Conservation (phyloP, 2,329 filamentous ascomycete genomes). For the Trichoderma lentiforme region DNA sequence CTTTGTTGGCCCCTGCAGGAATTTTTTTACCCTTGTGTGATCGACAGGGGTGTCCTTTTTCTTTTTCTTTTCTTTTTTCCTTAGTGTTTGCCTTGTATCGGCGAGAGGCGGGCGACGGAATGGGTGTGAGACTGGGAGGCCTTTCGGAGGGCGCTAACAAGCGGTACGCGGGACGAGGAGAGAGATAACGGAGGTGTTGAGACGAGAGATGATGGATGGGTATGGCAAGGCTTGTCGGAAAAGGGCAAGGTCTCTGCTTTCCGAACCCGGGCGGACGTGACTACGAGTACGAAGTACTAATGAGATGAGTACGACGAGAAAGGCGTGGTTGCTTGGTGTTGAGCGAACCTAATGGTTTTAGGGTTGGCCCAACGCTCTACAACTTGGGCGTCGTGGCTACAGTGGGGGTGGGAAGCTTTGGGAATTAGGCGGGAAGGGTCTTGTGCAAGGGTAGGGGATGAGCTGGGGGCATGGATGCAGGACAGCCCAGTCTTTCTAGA, state of each 20-base stretch:
- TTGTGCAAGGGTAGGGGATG: slow-evolving; percentile 6
- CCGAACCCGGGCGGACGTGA: not conserved
- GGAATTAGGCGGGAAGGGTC: slow-evolving; percentile 16
- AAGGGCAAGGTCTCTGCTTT: not conserved
- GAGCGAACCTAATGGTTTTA: slow-evolving; percentile 15
- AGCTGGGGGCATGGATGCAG: slow-evolving; percentile 8
- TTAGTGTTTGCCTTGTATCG: slow-evolving; percentile 15
- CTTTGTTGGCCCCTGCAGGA: slow-evolving; percentile 19
- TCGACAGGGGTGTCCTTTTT: slow-evolving; percentile 16
- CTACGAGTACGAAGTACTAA: not conserved
- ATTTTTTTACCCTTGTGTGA: slow-evolving; percentile 17
- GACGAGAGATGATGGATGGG: not conserved
- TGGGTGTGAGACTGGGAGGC: slow-evolving; percentile 16
- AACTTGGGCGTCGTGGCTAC: slow-evolving; percentile 16
- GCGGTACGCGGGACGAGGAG: slow-evolving; percentile 1
- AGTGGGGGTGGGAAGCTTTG: slow-evolving; percentile 13
- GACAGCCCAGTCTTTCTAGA: slow-evolving; percentile 19
- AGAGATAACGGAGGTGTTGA: slow-evolving; percentile 1
- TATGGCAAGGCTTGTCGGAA: slow-evolving; percentile 10
- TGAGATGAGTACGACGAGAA: slow-evolving; percentile 7
- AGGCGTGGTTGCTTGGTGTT: slow-evolving; percentile 7
- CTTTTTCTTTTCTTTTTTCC: not conserved
- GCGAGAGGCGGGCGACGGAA: slow-evolving; percentile 13
- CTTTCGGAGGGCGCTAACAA: slow-evolving; percentile 11
- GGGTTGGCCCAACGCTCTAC: slow-evolving; percentile 14